Evolutionary conservation across 495 filamentous ascomycete species (phyloP), one percentile per base, ranked within the genome.

Genomic region (Penicillium atrosanguineum): DNA sequence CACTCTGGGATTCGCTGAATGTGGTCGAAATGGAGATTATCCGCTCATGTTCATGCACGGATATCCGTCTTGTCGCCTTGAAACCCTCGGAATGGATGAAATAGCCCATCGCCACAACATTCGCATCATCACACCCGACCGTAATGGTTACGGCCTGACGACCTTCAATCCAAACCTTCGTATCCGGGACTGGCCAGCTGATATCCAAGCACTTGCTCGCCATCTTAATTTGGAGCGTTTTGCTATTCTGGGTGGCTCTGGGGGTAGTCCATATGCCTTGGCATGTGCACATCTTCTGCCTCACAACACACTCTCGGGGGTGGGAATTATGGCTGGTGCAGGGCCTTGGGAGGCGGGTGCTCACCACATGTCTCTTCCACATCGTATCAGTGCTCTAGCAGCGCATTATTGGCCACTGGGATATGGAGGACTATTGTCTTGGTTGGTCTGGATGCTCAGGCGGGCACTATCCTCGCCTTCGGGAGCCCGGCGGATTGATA

Each of bases 231-330:
- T 79, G 0, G 47, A 47, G 0, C 55, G 61, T 8, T 80, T 76
- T 57, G 65, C 60, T 7, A 53, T 80, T 15, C 36, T 82, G n/a
- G 77, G 76, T 3, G 52, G 59, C 21, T 77, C 71, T 0, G 77
- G 77, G 2, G 79, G 79, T 1, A 69, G 64, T 1, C 77, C 77
- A 1, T 80, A 74, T 51, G 73, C 69, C 4, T 50, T 79, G 14
- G 78, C 78, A 0, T 80, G 76, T 48, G 72, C 70, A 15, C 48
- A 68, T 16, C 47, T 43, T 12, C 45, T 80, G 3, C 69, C 72
- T 21, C 48, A 48, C 0, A 55, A 65, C 3, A 67, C 57, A 53
- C 21, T 78, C 16, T 56, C 61, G 5, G 67, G 54, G 4, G 70
- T 71, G 0, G 70, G 65, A 4, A 58, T 78, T 7, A 14, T 77